Evolutionary conservation across 345 rosid genomes (phyloP).

Genomic region (Rhodomyrtus tomentosa): DNA sequence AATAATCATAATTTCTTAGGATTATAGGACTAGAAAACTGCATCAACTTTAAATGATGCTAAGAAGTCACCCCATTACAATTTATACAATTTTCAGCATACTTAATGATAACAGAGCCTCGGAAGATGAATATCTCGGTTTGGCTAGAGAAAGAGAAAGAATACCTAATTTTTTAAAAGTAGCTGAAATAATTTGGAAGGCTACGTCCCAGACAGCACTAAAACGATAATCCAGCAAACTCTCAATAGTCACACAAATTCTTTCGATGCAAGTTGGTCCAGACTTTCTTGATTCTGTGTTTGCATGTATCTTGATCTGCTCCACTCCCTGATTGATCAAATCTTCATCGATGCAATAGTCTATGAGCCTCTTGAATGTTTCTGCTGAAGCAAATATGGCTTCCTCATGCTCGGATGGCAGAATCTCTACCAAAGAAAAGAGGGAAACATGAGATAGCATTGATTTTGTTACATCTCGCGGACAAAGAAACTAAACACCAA

Average conservation of each 20-base stretch:
- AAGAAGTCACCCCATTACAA: background rate
- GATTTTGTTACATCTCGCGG: background rate
- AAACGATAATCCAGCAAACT: constrained; percentile 79
- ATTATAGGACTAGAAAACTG: background rate
- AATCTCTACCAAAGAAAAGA: constrained; percentile 47
- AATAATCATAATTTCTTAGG: background rate
- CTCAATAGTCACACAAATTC: constrained; percentile 62
- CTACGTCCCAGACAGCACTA: constrained; percentile 72
- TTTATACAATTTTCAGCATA: background rate
- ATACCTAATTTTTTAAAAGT: constrained; percentile 82
- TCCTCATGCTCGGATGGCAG: constrained; percentile 92
- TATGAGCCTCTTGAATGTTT: constrained; percentile 64
- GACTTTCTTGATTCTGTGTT: constrained; percentile 28
- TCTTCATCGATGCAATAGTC: constrained; percentile 58
- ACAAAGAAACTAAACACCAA: background rate
- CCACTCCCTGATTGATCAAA: constrained; percentile 67
- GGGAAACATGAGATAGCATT: background rate
- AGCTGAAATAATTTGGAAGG: constrained; percentile 64
- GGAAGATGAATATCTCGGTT: background rate
- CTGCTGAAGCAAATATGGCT: constrained; percentile 73
- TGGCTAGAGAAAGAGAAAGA: background rate
- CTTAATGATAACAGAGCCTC: background rate
- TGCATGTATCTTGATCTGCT: constrained; percentile 29
- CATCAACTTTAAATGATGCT: background rate
- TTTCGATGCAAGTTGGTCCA: constrained; percentile 72